Evolutionary conservation across 2,329 filamentous ascomycete species (phyloP).

Genomic region (Aureobasidium lini): DNA sequence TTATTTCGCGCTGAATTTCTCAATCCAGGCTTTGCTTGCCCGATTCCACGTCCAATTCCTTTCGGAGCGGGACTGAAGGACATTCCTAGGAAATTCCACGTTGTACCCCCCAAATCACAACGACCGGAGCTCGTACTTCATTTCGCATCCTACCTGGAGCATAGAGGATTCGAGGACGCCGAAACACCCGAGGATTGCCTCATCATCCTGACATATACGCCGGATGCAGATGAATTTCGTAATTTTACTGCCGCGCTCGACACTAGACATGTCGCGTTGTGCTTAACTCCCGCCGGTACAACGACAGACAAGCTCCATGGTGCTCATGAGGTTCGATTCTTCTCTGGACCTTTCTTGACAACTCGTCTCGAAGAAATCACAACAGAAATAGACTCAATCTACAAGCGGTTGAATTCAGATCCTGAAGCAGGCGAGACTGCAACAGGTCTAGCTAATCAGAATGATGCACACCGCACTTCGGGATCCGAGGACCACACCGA

Average conservation of each 20-base stretch:
- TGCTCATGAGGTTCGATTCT: slow-evolving; percentile 21
- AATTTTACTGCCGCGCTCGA: slow-evolving; percentile 2
- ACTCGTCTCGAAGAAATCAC: slow-evolving; percentile 18
- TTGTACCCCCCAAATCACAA: slow-evolving; percentile 3
- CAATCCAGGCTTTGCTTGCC: slow-evolving; percentile 22
- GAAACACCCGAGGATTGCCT: slow-evolving; percentile 17
- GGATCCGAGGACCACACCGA: neutral
- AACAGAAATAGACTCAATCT: slow-evolving; percentile 12
- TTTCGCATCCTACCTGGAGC: slow-evolving; percentile 17
- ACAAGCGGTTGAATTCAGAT: slow-evolving; percentile 1
- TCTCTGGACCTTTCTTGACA: slow-evolving; percentile 25
- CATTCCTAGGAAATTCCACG: slow-evolving; percentile 8
- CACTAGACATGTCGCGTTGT: slow-evolving; percentile 22
- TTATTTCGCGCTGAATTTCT: slow-evolving; percentile 33
- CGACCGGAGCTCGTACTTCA: slow-evolving; percentile 14
- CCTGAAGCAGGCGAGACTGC: slow-evolving; percentile 10
- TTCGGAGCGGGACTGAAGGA: neutral
- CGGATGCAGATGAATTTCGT: slow-evolving; percentile 20
- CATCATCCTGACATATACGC: slow-evolving; percentile 23
- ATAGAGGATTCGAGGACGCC: slow-evolving; percentile 15
- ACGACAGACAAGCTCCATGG: slow-evolving; percentile 19
- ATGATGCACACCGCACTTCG: neutral
- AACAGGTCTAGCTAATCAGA: neutral
- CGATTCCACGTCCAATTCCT: slow-evolving; percentile 3
- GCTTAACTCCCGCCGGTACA: slow-evolving; percentile 23